Conservation (phyloP, 2,329 filamentous ascomycete species). For the Pseudohalonectria lignicola region DNA sequence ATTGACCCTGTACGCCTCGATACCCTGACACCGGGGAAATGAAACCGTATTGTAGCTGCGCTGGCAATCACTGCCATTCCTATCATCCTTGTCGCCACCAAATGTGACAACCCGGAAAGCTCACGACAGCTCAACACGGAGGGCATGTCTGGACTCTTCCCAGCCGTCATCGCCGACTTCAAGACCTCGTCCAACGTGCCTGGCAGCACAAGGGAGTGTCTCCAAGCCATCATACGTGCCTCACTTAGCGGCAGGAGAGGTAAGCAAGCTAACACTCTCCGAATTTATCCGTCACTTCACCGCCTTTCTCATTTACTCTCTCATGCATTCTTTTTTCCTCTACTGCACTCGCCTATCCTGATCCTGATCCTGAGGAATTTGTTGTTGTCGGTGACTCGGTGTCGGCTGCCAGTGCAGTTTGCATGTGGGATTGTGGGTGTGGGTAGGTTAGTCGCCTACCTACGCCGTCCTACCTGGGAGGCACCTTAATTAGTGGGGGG, state of each 20-base stretch:
- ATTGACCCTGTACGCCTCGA: too few species aligned
- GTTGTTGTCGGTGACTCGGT: too few species aligned
- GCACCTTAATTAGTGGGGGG: too few species aligned
- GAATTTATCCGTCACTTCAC: not conserved
- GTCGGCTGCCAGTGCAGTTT: too few species aligned
- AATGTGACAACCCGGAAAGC: slow-evolving; percentile 70
- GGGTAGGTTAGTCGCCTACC: too few species aligned
- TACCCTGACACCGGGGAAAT: too few species aligned
- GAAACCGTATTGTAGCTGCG: too few species aligned
- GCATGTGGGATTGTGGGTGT: too few species aligned
- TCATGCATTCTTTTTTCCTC: too few species aligned
- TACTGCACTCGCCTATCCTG: too few species aligned
- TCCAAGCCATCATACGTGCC: slow-evolving; percentile 64
- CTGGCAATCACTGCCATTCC: slow-evolving; percentile 64
- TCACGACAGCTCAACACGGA: slow-evolving; percentile 61
- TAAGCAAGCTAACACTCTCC: slow-evolving; percentile 33
- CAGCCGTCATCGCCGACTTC: slow-evolving; percentile 60
- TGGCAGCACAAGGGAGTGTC: slow-evolving; percentile 63
- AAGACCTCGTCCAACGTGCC: slow-evolving; percentile 61
- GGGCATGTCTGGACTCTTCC: slow-evolving; percentile 50
- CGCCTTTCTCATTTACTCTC: slow-evolving; percentile 6
- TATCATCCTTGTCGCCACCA: slow-evolving; percentile 74
- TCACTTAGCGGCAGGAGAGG: slow-evolving; percentile 59
- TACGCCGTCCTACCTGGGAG: too few species aligned
- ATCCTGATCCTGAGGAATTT: too few species aligned